Base-by-base conservation (phyloP, 306 rosid species). In the Pueraria montana region DNA sequence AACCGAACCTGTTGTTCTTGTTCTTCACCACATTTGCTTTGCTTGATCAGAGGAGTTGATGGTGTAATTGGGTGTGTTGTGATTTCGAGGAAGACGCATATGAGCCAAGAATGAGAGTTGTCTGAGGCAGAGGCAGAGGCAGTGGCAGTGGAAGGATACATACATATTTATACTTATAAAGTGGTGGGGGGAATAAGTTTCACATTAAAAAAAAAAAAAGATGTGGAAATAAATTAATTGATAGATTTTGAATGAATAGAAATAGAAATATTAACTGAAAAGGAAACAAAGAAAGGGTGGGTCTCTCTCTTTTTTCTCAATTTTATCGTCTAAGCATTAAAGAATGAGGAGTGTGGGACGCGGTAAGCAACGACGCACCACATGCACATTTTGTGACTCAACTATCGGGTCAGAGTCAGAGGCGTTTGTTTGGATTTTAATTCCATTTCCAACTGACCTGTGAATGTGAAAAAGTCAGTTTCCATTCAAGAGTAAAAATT, bases 351-450 rank as follows among this genome's bases (percentile, higher is more conserved):
- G 87, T 74, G 63, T 48, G 89, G 85, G 87, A 84, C 73, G 89
- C 83, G 86, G 84, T 79, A 89, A 87, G 84, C 88, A 80, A 80
- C 82, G 46, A 89, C 80, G 91, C 83, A 87, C 87, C 78, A 78
- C 97, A 90, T 90, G 97, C 94, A 89, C 79, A 86, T 90, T 87
- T 87, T 88, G 93, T 93, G 97, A 87, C 91, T 85, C 23, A 91
- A 90, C 86, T 87, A 72, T 87, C 89, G 91, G 87, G 90, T 89
- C 92, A 91, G 87, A n/a, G 90, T 89, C 92, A 91, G 87, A 87
- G 86, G 78, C 74, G 72, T 79, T 84, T 83, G 82, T 85, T 88
- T 84, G 72, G 46, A 69, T 86, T 58, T 73, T 20, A 76, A 86
- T 87, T 84, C 86, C 50, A 74, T 75, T 48, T 78, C 48, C 30